phyloP scores from a whole-genome alignment of 78 protist genomes.

The Dictyostelium intermedium region DNA sequence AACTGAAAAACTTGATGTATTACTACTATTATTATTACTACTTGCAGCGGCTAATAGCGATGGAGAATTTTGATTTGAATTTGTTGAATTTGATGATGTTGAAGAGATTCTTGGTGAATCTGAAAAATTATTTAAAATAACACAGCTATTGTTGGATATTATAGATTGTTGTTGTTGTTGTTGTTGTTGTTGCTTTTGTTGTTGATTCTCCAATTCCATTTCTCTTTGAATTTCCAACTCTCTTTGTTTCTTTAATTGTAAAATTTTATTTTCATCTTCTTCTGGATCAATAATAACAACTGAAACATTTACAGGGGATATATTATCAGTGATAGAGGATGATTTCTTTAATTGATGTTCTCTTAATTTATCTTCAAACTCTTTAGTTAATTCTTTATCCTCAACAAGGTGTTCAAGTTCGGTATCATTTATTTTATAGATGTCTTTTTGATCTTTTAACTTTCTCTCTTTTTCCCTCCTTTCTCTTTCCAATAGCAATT shows the following conservation, averaged over 20 bases:
- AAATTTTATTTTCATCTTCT: not conserved
- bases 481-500: not conserved
- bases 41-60: not conserved
- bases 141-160: not conserved
- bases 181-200: not conserved
- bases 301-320: not conserved
- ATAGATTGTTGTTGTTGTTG: not conserved
- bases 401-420: not conserved
- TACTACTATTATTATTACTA: not conserved
- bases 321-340: not conserved
- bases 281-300: not conserved
- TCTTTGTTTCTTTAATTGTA: not conserved
- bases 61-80: constrained; percentile 3
- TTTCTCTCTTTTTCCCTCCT: not conserved
- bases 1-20: not conserved
- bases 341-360: not conserved
- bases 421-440: not conserved
- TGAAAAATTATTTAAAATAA: not conserved
- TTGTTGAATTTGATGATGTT: not conserved
- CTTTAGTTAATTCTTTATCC: not conserved
- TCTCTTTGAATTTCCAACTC: not conserved
- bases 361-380: not conserved
- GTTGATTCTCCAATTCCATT: not conserved
- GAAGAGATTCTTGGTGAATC: not conserved
- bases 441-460: not conserved